These are phyloP conservation scores for Russula vinacea DNA, from an alignment of 768 basidiomycete species.

Conservation along the genomic window DNA sequence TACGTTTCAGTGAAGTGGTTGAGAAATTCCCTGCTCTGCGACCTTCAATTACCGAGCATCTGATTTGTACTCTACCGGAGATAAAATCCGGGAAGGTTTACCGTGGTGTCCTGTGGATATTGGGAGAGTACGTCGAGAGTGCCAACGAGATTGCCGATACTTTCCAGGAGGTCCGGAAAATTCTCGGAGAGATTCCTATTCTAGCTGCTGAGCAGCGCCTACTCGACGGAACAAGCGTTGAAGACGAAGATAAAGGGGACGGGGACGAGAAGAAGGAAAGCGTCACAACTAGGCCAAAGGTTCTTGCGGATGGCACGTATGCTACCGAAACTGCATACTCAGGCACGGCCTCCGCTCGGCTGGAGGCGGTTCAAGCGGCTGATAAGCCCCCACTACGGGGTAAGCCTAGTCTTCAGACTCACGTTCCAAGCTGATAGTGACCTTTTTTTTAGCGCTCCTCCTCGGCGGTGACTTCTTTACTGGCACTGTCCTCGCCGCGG, in stretches of 20 bases:
- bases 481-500: conserved; percentile 81
- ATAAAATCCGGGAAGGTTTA: conserved; percentile 97
- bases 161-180: conserved; percentile 76
- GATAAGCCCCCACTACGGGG: conserved; percentile 87
- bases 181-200: conserved; percentile 96
- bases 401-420: conserved; percentile 36
- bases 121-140: conserved; percentile 89
- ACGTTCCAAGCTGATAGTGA: conserved; percentile 6
- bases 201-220: conserved; percentile 83
- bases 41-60: conserved; percentile 76
- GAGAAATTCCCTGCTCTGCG: conserved; percentile 94
- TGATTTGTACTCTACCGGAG: conserved; percentile 73
- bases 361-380: conserved; percentile 83
- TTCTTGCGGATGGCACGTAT: conserved; percentile 95
- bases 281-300: conserved; percentile 60
- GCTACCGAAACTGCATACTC: conserved; percentile 93
- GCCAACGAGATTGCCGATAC: conserved; percentile 64
- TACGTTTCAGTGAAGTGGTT: conserved; percentile 72
- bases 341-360: conserved; percentile 53
- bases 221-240: conserved; percentile 70
- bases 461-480: conserved; percentile 98
- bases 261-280: conserved; percentile 50
- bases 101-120: conserved; percentile 94
- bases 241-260: conserved; percentile 48
- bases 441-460: conserved; percentile 57